These are phyloP conservation scores for Colletotrichum orbiculare DNA, from an alignment of 2,329 filamentous ascomycete species.

Conservation along the genomic window DNA sequence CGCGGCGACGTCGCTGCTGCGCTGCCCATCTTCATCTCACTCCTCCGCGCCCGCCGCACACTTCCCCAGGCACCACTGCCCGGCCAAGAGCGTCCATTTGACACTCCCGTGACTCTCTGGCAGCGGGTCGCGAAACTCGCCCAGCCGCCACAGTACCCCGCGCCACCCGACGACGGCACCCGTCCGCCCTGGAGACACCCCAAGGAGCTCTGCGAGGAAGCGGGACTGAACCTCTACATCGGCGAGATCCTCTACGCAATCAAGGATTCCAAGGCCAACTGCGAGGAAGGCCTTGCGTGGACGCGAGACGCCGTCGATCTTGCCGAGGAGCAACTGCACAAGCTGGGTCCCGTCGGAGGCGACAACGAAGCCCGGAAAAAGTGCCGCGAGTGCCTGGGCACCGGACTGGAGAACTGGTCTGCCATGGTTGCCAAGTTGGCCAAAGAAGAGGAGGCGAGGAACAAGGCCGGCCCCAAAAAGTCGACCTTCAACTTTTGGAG, in stretches of 20 bases:
- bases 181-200: conserved; percentile 72
- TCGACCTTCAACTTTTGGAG: conserved; percentile 56
- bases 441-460: conserved; percentile 56
- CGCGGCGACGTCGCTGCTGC: conserved; percentile 74
- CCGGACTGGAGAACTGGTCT: conserved; percentile 84
- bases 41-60: conserved; percentile 81
- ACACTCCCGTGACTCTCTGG: conserved; percentile 10
- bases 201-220: conserved; percentile 82
- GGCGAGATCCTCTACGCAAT: conserved; percentile 90
- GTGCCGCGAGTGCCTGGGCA: conserved; percentile 81
- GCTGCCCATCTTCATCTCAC: conserved; percentile 85
- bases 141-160: conserved; percentile 72
- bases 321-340: conserved; percentile 75
- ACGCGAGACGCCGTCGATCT: conserved; percentile 87
- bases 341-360: conserved; percentile 42
- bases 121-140: conserved; percentile 40
- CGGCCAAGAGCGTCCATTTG: conserved; percentile 25
- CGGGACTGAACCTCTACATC: conserved; percentile 87
- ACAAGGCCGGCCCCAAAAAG: conserved; percentile 41
- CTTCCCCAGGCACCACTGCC: conserved; percentile 54
- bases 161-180: conserved; percentile 76
- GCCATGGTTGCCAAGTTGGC: conserved; percentile 79
- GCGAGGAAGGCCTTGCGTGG: conserved; percentile 84
- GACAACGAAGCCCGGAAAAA: conserved; percentile 54
- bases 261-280: conserved; percentile 55